Percentiles rank a stretch among this genome's conserved stretches.
Evolutionary conservation across 2,329 filamentous ascomycete genomes (phyloP).

Genomic region (Scytalidium lignicola): DNA sequence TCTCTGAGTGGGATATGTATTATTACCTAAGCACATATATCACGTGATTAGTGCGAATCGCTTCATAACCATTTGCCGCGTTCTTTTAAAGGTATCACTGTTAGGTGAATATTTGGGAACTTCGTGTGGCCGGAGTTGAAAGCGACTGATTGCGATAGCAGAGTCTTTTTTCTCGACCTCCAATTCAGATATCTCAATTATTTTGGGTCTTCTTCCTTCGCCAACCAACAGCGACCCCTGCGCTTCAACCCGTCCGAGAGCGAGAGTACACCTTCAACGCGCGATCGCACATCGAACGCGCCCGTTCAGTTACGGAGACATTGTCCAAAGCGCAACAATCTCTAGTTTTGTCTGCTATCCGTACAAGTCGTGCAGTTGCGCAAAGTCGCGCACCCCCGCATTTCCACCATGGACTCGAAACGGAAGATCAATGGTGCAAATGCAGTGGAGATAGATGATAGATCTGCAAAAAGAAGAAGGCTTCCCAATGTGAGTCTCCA

Average conservation of each 20-base stretch:
- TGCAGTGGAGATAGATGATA: slow-evolving; percentile 42
- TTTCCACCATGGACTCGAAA: slow-evolving; percentile 37
- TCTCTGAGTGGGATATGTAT: not conserved
- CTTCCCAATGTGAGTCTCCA: slow-evolving; percentile 44
- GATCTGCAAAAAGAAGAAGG: slow-evolving; percentile 54
- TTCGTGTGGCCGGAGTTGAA: not conserved
- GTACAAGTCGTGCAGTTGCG: not conserved
- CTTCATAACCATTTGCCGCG: not conserved
- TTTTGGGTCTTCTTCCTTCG: not conserved
- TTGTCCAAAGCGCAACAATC: slow-evolving; percentile 3
- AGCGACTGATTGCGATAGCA: not conserved
- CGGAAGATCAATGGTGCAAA: slow-evolving; percentile 43
- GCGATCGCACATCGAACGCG: slow-evolving; percentile 1
- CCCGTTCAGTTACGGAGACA: not conserved
- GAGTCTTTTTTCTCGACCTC: not conserved
- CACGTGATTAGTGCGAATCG: not conserved
- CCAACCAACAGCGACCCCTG: slow-evolving; percentile 1
- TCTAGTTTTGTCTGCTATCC: not conserved
- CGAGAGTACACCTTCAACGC: not conserved
- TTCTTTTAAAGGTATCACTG: not conserved
- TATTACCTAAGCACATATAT: not conserved
- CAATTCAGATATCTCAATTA: not conserved
- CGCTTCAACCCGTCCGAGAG: not conserved
- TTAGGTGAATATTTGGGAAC: not conserved
- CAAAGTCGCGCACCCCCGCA: not conserved